Base-by-base conservation (phyloP, 257 asterid species). In the Linaria vulgaris region DNA sequence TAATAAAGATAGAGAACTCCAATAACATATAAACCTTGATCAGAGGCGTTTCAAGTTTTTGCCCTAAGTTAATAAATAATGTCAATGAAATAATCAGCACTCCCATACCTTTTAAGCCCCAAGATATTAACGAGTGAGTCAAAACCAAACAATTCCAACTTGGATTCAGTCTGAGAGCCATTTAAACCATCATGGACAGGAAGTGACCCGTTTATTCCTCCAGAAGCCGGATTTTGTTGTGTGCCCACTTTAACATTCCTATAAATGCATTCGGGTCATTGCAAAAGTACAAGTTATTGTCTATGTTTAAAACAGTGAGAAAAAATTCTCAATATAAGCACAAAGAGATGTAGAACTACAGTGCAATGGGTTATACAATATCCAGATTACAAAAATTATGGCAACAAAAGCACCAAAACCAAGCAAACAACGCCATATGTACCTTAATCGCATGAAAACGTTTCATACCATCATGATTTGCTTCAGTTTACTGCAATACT, bases 141-240 rank as follows among this genome's bases (percentile, higher is more conserved):
- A 74, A 91, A 87, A 64, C 97, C 97, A 84, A 92, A 92, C 68
- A 92, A 76, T 79, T 87, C 99, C 90, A 92, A 76, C 77, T 90
- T 89, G 68, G 99, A 92, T 66, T 87, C 94, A 34, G 54, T 64
- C 51, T 78, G 91, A 59, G 87, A 56, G 64, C 85, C 96, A 69
- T 83, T 88, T 66, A 63, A 74, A 52, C 69, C 80, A 67, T 47
- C 88, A 72, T 83, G 90, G 56, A 76, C 70, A 45, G 91, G 76
- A 22, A 75, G 16, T 12, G 83, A 65, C 53, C 75, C 85, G 52
- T 78, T 94, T 65, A 78, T 70, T 82, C 74, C 90, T 69, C 75
- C 87, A 48, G 91, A 77, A 45, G 62, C 61, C 69, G 65, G 64
- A 67, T 67, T 66, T 39, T 71, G 61, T 44, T 72, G 82, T 68